phyloP scores from a whole-genome alignment of 2,329 filamentous ascomycete genomes.

The Colletotrichum agaves region DNA sequence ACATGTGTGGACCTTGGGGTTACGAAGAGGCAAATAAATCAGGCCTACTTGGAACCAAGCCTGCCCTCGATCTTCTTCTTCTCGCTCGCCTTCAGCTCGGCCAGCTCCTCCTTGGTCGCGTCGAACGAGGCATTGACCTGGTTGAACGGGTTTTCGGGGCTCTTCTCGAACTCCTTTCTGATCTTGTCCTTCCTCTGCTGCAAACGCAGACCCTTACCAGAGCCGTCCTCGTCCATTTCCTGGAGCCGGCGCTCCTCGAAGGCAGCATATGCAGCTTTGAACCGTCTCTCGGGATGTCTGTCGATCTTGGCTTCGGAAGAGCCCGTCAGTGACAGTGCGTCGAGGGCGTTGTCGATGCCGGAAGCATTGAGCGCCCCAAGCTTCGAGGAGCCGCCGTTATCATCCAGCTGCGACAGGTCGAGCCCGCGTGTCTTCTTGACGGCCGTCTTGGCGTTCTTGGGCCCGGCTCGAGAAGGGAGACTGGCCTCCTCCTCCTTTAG shows the following conservation, averaged over 20 bases:
- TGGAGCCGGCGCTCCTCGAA: constrained; percentile 84
- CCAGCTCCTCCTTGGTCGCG: constrained; percentile 80
- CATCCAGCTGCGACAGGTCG: constrained; percentile 80
- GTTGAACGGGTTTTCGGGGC: constrained; percentile 95
- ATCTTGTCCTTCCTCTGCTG: constrained; percentile 88
- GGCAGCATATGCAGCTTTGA: constrained; percentile 84
- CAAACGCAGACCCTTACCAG: constrained; percentile 75
- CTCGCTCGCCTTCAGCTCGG: constrained; percentile 72
- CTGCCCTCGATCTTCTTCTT: constrained; percentile 79
- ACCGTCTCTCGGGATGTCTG: constrained; percentile 86
- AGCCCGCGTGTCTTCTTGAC: constrained; percentile 78
- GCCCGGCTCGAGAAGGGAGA: constrained; percentile 65
- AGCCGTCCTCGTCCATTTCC: constrained; percentile 87
- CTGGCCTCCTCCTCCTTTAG: constrained; percentile 83
- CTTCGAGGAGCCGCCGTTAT: constrained; percentile 46
- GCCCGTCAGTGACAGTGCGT: constrained; percentile 78
- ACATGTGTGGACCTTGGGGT: not conserved
- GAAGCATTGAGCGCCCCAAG: constrained; percentile 77
- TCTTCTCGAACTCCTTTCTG: constrained; percentile 93
- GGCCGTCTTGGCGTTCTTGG: constrained; percentile 76
- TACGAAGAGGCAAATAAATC: not conserved
- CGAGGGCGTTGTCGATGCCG: constrained; percentile 93
- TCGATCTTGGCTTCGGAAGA: constrained; percentile 77
- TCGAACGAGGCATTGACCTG: constrained; percentile 83
- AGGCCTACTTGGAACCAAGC: constrained; percentile 55